phyloP scores from a whole-genome alignment of 306 rosid species.

The Dalbergia oliveri region DNA sequence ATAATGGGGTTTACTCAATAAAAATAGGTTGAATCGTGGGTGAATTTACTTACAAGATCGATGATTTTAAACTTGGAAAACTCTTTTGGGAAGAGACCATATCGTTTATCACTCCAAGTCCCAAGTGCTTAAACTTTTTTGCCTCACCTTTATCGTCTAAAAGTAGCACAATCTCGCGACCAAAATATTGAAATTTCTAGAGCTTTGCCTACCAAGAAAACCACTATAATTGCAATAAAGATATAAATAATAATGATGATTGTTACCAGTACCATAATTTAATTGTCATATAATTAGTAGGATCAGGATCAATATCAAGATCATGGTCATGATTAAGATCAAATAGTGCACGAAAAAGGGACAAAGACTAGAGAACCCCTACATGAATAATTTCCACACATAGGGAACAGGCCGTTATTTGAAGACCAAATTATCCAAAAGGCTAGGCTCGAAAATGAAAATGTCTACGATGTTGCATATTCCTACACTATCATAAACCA shows the following conservation, averaged over 20 bases:
- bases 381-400: constrained; percentile 19
- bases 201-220: constrained; percentile 31
- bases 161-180: too few relatives aligned
- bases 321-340: constrained; percentile 19
- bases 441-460: constrained; percentile 42
- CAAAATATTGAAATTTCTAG: constrained; percentile 36
- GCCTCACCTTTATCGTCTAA: too few relatives aligned
- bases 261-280: constrained; percentile 3
- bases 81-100: too few relatives aligned
- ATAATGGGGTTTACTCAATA: too few relatives aligned
- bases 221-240: constrained; percentile 42
- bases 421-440: constrained; percentile 41
- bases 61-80: too few relatives aligned
- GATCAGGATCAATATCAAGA: constrained; percentile 27
- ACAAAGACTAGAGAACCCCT: constrained; percentile 46
- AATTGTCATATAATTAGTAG: constrained; percentile 35
- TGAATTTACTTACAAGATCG: too few relatives aligned
- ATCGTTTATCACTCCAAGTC: too few relatives aligned
- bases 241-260: constrained; percentile 44
- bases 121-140: too few relatives aligned
- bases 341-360: background rate
- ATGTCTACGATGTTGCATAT: constrained; percentile 26
- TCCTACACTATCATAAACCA: constrained; percentile 33
- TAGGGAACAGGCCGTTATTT: constrained; percentile 1
- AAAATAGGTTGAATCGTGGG: too few relatives aligned